Percentiles rank a stretch among this genome's conserved stretches.
These are phyloP conservation scores for Termitomyces sp. DNA, from an alignment of 768 basidiomycete species.

Conservation along the genomic window DNA sequence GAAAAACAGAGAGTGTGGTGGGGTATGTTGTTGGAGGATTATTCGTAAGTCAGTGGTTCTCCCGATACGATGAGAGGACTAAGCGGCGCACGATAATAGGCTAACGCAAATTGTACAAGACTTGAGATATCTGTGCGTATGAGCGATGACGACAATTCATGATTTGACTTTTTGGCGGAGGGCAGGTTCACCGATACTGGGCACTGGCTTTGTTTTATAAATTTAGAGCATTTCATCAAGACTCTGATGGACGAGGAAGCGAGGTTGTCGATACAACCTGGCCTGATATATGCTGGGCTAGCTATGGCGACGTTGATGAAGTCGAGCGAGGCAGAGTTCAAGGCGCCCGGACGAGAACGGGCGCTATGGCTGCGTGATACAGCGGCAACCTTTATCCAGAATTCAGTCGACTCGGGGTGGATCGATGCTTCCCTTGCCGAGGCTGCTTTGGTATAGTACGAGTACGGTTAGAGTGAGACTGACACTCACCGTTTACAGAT, in stretches of 20 bases:
- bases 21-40: constrained; percentile 31
- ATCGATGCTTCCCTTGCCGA: constrained; percentile 65
- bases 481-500: constrained; percentile 38
- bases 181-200: constrained; percentile 63
- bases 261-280: constrained; percentile 58
- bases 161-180: no score
- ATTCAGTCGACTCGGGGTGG: constrained; percentile 44
- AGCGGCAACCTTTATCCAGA: constrained; percentile 50
- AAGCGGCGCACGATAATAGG: constrained; percentile 19
- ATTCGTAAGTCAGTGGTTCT: constrained; percentile 26
- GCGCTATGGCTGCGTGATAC: constrained; percentile 52
- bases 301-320: constrained; percentile 70
- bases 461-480: no score
- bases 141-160: no score
- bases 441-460: constrained; percentile 66
- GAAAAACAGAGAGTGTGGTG: constrained; percentile 37
- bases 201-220: constrained; percentile 67
- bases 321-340: constrained; percentile 62
- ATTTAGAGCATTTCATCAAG: constrained; percentile 47
- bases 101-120: constrained; percentile 45
- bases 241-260: constrained; percentile 47
- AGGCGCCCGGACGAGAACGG: constrained; percentile 46
- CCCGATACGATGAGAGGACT: neutral
- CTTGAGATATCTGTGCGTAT: constrained; percentile 44
- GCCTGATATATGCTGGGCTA: constrained; percentile 61